Evolutionary conservation across 2,329 filamentous ascomycete genomes (phyloP).

Genomic region (Phaeosphaeria sp.): DNA sequence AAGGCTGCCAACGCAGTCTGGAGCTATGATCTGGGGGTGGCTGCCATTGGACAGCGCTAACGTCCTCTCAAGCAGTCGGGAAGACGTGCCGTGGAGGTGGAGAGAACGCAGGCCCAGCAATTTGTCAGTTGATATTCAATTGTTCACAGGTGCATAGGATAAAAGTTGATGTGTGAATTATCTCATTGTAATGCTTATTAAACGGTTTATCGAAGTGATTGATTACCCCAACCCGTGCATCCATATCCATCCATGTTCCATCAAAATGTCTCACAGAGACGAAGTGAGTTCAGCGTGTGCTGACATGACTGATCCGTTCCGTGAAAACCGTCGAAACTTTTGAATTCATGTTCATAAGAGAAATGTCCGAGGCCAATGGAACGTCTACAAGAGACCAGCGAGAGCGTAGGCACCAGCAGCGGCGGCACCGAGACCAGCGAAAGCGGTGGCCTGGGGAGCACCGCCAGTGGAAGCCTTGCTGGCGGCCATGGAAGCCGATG

Average conservation of each 20-base stretch:
- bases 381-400: conserved; percentile 43
- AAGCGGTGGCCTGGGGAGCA: conserved; percentile 21
- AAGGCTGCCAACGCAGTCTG: background rate
- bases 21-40: background rate
- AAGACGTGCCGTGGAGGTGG: background rate
- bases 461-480: conserved; percentile 19
- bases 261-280: conserved; percentile 18
- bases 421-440: conserved; percentile 40
- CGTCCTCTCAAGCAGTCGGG: background rate
- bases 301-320: conserved; percentile 8
- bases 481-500: conserved; percentile 14
- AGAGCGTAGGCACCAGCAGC: conserved; percentile 39
- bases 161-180: background rate
- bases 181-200: conserved; percentile 4
- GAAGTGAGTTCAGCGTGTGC: conserved; percentile 15
- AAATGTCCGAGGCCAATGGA: background rate
- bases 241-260: conserved; percentile 5
- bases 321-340: background rate
- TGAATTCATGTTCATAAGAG: background rate
- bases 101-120: background rate
- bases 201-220: conserved; percentile 7
- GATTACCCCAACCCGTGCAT: conserved; percentile 3
- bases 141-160: background rate
- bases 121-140: no score
- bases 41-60: background rate